phyloP scores from a whole-genome alignment of 2,329 filamentous ascomycete species.

The Huntiella bhutanensis region DNA sequence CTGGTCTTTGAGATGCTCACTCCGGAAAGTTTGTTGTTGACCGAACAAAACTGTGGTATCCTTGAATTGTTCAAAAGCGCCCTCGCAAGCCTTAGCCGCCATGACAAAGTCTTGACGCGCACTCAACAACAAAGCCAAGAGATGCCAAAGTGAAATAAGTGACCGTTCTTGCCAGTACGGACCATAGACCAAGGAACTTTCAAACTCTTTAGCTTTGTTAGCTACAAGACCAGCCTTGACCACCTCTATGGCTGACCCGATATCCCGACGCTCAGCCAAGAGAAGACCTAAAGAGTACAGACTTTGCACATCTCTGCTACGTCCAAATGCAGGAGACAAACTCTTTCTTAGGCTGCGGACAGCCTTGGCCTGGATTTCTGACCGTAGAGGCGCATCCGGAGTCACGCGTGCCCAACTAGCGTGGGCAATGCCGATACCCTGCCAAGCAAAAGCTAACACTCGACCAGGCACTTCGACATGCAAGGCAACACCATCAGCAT shows the following conservation, averaged over 20 bases:
- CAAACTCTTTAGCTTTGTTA: slow-evolving; percentile 28
- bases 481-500: slow-evolving; percentile 21
- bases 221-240: slow-evolving; percentile 58
- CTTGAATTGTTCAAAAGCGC: slow-evolving; percentile 77
- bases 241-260: slow-evolving; percentile 62
- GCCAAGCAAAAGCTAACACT: slow-evolving; percentile 53
- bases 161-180: slow-evolving; percentile 43
- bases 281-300: slow-evolving; percentile 67
- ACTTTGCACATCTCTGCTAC: slow-evolving; percentile 51
- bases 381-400: slow-evolving; percentile 50
- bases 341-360: slow-evolving; percentile 58
- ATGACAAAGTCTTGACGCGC: slow-evolving; percentile 69
- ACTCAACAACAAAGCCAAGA: slow-evolving; percentile 69
- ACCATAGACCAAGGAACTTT: slow-evolving; percentile 26
- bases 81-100: slow-evolving; percentile 68
- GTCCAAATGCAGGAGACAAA: slow-evolving; percentile 45
- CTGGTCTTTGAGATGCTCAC: slow-evolving; percentile 45
- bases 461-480: slow-evolving; percentile 31
- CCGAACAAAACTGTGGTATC: slow-evolving; percentile 53
- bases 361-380: slow-evolving; percentile 58
- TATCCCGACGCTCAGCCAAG: slow-evolving; percentile 71
- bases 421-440: slow-evolving; percentile 68
- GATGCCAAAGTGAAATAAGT: slow-evolving; percentile 72
- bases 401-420: slow-evolving; percentile 77
- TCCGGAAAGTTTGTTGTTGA: slow-evolving; percentile 35